Evolutionary conservation across 164 flowering plant genomes (phyloP), one percentile per base, ranked within the genome.

Genomic region (Brasenia schreberi): DNA sequence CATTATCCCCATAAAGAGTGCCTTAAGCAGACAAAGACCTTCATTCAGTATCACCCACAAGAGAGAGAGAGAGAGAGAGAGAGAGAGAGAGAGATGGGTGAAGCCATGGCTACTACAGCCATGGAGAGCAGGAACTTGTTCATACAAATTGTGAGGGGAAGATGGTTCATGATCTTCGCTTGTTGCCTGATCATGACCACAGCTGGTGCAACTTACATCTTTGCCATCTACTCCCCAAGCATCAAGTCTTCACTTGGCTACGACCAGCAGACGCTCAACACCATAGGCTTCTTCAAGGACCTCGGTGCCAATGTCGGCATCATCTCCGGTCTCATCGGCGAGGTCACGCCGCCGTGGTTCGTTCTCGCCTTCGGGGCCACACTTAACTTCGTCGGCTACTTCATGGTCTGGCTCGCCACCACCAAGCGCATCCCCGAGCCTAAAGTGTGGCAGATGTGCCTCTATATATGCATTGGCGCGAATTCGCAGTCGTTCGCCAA

Each of bases 151-250:
- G 44, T 84, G 61, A 7, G 60, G 1, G 77, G 93, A 61, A 70
- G 87, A 16, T 85, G 89, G 92, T 84, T 89, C 85, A 81, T 81
- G 84, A 72, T 85, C 17, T 83, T 85, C 64, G 87, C 87, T 0
- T 79, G 83, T 0, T 65, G 82, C 49, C 66, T 82, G 16, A 87
- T 89, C 82, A 78, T 87, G 88, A 68, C 91, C 0, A 82, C 73
- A 2, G 70, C 85, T 14, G 94, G 94, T 0, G 81, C 85, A 1
- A 77, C 85, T 2, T 90, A 85, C 74, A 84, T 87, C 75, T 87
- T 85, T 59, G 78, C 86, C 65, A 68, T 83, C 19, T 90, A 87
- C 80, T 90, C 92, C 11, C 19, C 33, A 27, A 85, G 65, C 64
- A 73, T 89, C 23, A 87, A 89, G 66, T 10, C 68, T 0, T 67